Conservation (phyloP, 2,329 filamentous ascomycete genomes). For the Aspergillus fischeri region DNA sequence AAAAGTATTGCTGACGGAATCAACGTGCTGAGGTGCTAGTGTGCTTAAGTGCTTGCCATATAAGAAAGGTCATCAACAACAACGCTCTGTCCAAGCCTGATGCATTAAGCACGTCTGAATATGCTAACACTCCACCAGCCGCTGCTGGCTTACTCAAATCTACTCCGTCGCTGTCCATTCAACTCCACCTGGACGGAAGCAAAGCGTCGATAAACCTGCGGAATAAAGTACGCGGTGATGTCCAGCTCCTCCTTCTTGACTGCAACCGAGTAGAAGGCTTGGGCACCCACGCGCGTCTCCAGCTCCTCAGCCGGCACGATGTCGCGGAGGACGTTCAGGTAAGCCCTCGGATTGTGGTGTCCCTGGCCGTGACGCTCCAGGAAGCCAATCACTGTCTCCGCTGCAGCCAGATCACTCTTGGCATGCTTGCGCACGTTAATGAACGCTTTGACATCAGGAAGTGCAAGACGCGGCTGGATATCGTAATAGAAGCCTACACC, state of each 20-base stretch:
- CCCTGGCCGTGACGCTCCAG: slow-evolving; percentile 2
- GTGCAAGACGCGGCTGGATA: neutral
- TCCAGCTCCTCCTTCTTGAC: slow-evolving; percentile 3
- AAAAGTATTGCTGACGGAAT: no score
- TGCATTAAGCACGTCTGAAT: no score
- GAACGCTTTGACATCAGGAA: neutral
- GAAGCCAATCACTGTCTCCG: neutral
- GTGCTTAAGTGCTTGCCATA: no score
- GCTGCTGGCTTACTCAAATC: no score
- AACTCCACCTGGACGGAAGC: neutral
- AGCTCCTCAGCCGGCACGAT: slow-evolving; percentile 3
- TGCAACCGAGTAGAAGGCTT: slow-evolving; percentile 2
- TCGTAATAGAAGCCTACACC: slow-evolving; percentile 3
- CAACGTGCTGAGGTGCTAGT: no score
- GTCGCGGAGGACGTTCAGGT: neutral
- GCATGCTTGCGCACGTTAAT: slow-evolving; percentile 3
- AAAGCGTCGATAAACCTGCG: slow-evolving; percentile 3
- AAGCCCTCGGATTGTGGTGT: neutral
- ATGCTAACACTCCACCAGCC: no score
- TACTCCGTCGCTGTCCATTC: neutral
- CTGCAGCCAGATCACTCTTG: neutral
- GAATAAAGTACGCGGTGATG: slow-evolving; percentile 3
- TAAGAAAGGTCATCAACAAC: no score
- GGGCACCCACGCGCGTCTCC: neutral
- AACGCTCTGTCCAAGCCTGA: no score